These are phyloP conservation scores for Claviceps sp. DNA, from an alignment of 2,329 filamentous ascomycete genomes.

Conservation along the genomic window DNA sequence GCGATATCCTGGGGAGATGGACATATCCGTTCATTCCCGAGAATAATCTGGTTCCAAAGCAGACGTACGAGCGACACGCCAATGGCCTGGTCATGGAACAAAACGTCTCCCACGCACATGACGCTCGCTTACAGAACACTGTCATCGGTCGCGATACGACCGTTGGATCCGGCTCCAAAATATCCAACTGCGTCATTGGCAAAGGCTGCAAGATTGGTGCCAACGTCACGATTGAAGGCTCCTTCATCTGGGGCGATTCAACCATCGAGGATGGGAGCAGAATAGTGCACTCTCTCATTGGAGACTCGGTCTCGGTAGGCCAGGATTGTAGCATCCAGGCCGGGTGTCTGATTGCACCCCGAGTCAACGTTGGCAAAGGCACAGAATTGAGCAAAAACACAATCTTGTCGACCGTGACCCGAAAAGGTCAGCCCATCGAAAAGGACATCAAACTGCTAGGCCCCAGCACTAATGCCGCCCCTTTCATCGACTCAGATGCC, in stretches of 20 bases:
- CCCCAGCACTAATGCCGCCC: slow-evolving; percentile 33
- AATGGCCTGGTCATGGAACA: slow-evolving; percentile 67
- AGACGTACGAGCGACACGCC: slow-evolving; percentile 59
- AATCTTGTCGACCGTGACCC: slow-evolving; percentile 22
- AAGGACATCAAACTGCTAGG: slow-evolving; percentile 35
- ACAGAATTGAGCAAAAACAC: slow-evolving; percentile 28
- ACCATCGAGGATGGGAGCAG: slow-evolving; percentile 61
- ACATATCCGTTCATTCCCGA: slow-evolving; percentile 82
- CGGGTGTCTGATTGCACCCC: slow-evolving; percentile 69
- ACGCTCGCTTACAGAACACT: slow-evolving; percentile 56
- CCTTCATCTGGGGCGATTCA: slow-evolving; percentile 80
- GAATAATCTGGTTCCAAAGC: slow-evolving; percentile 66
- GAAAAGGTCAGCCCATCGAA: slow-evolving; percentile 22
- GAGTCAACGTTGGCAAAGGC: slow-evolving; percentile 56
- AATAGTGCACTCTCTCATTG: slow-evolving; percentile 63
- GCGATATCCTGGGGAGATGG: slow-evolving; percentile 77
- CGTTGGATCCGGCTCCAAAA: slow-evolving; percentile 56
- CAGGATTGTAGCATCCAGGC: slow-evolving; percentile 53
- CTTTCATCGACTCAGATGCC: slow-evolving; percentile 32
- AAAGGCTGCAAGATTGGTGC: slow-evolving; percentile 75
- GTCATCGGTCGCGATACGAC: slow-evolving; percentile 66
- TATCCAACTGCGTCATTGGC: slow-evolving; percentile 70
- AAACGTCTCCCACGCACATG: slow-evolving; percentile 58
- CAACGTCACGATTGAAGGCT: slow-evolving; percentile 64
- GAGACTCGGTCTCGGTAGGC: slow-evolving; percentile 57